Base-by-base conservation (phyloP, 371 early-diverging fungal genomes). In the Mortierella sp. region DNA sequence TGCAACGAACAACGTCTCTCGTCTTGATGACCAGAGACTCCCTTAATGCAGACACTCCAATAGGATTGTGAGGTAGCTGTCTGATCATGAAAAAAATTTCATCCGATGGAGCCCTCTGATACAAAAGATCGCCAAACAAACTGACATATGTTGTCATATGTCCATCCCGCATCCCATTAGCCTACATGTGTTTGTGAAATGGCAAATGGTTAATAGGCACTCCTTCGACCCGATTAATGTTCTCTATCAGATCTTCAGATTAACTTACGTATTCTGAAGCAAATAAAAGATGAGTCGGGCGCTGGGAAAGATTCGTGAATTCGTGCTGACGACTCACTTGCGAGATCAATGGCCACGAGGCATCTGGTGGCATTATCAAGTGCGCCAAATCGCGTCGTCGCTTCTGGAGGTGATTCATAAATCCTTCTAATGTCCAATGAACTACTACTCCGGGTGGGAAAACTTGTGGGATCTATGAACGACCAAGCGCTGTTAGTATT, bases 291-390 rank as follows among this genome's bases (percentile, higher is more conserved):
- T 86, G 89, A 30, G 87, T 88, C 49, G 88, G 88, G 49, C 91
- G 83, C 30, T 89, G 89, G 3, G 89, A 87, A 62, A 94, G 84
- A 62, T 92, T 92, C 66, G 93, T 93, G 76, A 90, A 93, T 70
- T 92, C 93, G 55, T 93, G 93, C 32, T 91, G 84, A 61, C 93
- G 88, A 54, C 94, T 94, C 71, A 93, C 85, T 62, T 93, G 92
- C 4, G 94, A 92, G 39, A 94, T 93, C 45, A 94, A 79, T 59
- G 94, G 94, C 94, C 94, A 94, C 2, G 93, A 91, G 2, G 93
- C 93, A 83, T 94, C 94, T 60, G 92, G 92, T 12, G 92, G 91
- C 88, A 92, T 92, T 87, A 90, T 87, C 57, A 92, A 70, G 20
- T 87, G 86, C 0, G 90, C 88, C 51, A 92, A 75, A 68, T 87